A percentile compares a stretch with the other conserved stretches of the same genome.
Evolutionary conservation across 805 yeast genomes (phyloP).

Genomic region (Metschnikowia lachancei): DNA sequence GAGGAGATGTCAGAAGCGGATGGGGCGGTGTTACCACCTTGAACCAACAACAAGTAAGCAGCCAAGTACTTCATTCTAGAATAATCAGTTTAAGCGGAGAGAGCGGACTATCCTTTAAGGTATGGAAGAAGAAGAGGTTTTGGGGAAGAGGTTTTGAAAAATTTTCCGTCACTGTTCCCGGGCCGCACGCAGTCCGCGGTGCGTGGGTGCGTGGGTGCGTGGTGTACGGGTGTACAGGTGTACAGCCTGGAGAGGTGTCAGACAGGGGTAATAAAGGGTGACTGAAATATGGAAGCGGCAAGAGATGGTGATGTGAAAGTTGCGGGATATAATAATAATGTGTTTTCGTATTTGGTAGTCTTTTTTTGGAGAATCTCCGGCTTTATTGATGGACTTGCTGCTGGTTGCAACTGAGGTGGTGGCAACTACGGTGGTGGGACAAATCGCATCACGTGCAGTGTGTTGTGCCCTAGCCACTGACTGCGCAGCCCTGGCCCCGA

Average conservation of each 20-base stretch:
- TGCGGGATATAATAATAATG: too few species aligned
- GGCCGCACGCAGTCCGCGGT: slow-evolving; percentile 1
- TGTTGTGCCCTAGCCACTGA: slow-evolving; percentile 3
- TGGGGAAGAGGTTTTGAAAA: slow-evolving; percentile 4
- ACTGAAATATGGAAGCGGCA: too few species aligned
- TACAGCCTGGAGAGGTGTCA: too few species aligned
- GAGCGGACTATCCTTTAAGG: slow-evolving; percentile 79
- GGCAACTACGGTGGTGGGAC: too few species aligned
- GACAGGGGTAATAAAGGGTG: too few species aligned
- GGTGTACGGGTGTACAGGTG: slow-evolving; percentile 15
- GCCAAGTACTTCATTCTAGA: slow-evolving; percentile 95
- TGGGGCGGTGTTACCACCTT: slow-evolving; percentile 95
- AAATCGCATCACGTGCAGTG: slow-evolving; percentile 2
- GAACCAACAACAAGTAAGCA: slow-evolving; percentile 96
- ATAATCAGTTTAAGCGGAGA: slow-evolving; percentile 75
- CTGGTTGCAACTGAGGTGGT: too few species aligned
- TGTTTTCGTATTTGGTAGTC: too few species aligned
- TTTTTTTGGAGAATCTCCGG: too few species aligned
- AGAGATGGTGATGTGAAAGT: too few species aligned
- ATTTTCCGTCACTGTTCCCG: slow-evolving; percentile 6
- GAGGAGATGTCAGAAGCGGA: slow-evolving; percentile 86
- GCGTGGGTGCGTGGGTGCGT: not conserved
- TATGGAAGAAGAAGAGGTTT: not conserved
- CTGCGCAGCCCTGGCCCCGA: not conserved
- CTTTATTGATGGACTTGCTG: too few species aligned